Evolutionary conservation across 1,284 basidiomycete species (phyloP).

Genomic region (Meripilus lineatus): DNA sequence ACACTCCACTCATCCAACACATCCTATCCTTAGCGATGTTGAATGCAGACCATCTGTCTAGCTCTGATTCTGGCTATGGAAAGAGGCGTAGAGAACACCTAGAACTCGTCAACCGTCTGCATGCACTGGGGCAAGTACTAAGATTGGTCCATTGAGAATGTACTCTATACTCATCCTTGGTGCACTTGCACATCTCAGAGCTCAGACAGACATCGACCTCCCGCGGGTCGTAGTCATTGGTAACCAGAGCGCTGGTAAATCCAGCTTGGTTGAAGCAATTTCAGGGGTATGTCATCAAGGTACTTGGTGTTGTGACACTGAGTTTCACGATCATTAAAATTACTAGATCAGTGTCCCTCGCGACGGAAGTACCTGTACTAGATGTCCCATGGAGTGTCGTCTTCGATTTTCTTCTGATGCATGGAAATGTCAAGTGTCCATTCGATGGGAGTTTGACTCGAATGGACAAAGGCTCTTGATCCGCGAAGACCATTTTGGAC

Average conservation of each 20-base stretch:
- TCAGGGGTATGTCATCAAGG: constrained; percentile 47
- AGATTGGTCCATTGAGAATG: no score
- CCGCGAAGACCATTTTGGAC: constrained; percentile 31
- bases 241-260: constrained; percentile 38
- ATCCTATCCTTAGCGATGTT: no score
- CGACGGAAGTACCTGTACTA: constrained; percentile 21
- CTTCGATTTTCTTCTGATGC: constrained; percentile 14
- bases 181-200: constrained; percentile 12
- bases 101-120: constrained; percentile 38
- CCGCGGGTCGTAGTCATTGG: constrained; percentile 26
- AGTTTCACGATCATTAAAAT: background rate
- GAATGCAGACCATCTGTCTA: no score
- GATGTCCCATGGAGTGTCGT: constrained; percentile 26
- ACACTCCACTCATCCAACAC: no score
- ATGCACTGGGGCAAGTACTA: constrained; percentile 34
- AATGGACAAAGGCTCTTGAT: constrained; percentile 18
- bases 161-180: background rate
- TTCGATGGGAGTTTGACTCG: constrained; percentile 24
- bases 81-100: constrained; percentile 38
- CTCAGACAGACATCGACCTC: constrained; percentile 23
- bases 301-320: background rate
- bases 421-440: constrained; percentile 31
- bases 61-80: constrained; percentile 34
- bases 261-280: constrained; percentile 44
- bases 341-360: constrained; percentile 18